Evolutionary conservation across 345 rosid genomes (phyloP), one percentile per base, ranked within the genome.

Genomic region (Eucalyptus regnans): DNA sequence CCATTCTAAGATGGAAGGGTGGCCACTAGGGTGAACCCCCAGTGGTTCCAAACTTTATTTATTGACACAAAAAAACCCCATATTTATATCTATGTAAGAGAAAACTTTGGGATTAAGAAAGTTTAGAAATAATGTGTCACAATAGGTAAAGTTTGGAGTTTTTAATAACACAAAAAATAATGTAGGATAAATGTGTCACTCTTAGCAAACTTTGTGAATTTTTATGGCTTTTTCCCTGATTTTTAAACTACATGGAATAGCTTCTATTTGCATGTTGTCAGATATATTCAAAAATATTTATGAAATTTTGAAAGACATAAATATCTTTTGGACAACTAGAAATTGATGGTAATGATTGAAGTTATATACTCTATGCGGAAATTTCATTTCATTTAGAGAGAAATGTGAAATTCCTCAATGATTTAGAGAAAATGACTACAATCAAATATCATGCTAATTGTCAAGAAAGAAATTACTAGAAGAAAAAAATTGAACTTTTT

Each of bases 91-190:
- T n/a, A n/a, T n/a, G n/a, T n/a, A n/a, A n/a, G n/a, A n/a, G n/a
- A n/a, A n/a, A n/a, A n/a, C n/a, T n/a, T n/a, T n/a, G n/a, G n/a
- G n/a, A n/a, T n/a, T n/a, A n/a, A n/a, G n/a, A n/a, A n/a, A n/a
- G n/a, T n/a, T n/a, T n/a, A n/a, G n/a, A n/a, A n/a, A n/a, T n/a
- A n/a, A 51, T 51, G 1, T 17, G 22, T 51, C 0, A 51, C 22
- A 17, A 0, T 7, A 0, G 2, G 22, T 3, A 51, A 51, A 51
- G 9, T 51, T 51, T 17, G 0, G 22, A n/a, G 0, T 3, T 51
- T 51, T 51, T 51, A 0, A 7, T 51, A 17, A 7, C 1, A 51
- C 9, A 51, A 51, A 51, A 51, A 51, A 17, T 51, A 51, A 7
- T 51, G 0, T 51, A 51, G 1, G 9, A 51, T 17, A 17, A 51